A percentile compares a stretch with the other conserved stretches of the same genome.
These are phyloP conservation scores for Botrytis hyacinthi DNA, from an alignment of 2,329 filamentous ascomycete genomes.

Conservation along the genomic window DNA sequence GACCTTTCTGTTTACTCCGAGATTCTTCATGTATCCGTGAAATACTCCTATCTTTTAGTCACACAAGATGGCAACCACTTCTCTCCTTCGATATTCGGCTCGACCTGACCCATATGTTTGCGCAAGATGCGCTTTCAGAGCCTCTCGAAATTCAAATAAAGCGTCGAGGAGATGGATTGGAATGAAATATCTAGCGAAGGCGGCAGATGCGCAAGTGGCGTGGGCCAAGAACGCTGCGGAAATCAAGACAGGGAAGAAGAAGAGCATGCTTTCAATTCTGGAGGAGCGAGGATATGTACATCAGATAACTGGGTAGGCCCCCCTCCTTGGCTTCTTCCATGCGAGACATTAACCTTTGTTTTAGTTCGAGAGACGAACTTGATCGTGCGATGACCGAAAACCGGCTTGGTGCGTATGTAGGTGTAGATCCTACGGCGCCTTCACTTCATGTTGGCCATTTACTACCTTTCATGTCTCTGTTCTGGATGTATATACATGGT, in stretches of 20 bases:
- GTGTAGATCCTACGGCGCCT: constrained; percentile 76
- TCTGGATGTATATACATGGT: constrained; percentile 80
- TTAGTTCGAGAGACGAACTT: constrained; percentile 48
- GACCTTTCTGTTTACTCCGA: background rate
- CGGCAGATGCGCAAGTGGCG: constrained; percentile 36
- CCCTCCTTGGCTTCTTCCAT: constrained; percentile 10
- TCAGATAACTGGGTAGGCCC: constrained; percentile 66
- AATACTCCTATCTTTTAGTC: background rate
- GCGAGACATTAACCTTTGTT: constrained; percentile 23
- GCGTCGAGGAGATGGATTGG: constrained; percentile 33
- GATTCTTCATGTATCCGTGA: background rate
- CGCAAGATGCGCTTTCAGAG: constrained; percentile 35
- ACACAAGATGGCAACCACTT: constrained; percentile 35
- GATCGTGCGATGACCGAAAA: constrained; percentile 62
- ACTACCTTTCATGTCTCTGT: constrained; percentile 77
- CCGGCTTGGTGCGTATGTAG: constrained; percentile 73
- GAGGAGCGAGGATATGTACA: constrained; percentile 73
- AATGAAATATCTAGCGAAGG: constrained; percentile 40
- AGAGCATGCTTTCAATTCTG: constrained; percentile 61
- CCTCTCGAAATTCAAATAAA: constrained; percentile 21
- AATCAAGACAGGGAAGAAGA: constrained; percentile 51
- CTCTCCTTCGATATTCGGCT: constrained; percentile 31
- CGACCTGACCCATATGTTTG: constrained; percentile 34
- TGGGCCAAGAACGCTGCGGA: constrained; percentile 50
- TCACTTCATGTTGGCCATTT: constrained; percentile 81